Percentiles rank a stretch among this genome's conserved stretches.
These are phyloP conservation scores for Periconia sp. DNA, from an alignment of 2,329 filamentous ascomycete genomes.

Conservation along the genomic window DNA sequence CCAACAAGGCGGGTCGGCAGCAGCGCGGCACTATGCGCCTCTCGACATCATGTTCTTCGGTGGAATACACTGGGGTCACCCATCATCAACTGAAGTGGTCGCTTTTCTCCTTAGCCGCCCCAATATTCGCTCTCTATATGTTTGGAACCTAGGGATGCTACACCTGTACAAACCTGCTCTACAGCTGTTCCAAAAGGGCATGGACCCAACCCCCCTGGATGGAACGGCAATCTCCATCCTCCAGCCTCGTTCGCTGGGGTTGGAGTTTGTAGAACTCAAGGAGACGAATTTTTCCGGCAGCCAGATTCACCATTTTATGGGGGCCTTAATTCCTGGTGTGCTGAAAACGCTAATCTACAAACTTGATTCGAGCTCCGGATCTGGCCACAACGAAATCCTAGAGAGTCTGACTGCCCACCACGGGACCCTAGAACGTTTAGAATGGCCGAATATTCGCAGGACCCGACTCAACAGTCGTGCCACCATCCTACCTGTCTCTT, in stretches of 20 bases:
- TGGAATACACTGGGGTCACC: neutral
- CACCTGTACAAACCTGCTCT: too few relatives aligned
- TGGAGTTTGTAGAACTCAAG: neutral
- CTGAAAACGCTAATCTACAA: constrained; percentile 8
- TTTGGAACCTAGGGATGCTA: neutral
- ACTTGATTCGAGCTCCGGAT: neutral
- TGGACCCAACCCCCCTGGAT: too few relatives aligned
- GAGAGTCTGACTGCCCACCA: constrained; percentile 4
- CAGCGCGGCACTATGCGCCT: neutral
- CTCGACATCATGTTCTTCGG: neutral
- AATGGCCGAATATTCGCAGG: neutral
- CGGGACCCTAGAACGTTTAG: constrained; percentile 2
- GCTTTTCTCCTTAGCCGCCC: constrained; percentile 2
- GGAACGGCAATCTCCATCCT: neutral
- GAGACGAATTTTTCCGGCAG: neutral
- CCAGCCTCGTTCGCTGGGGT: neutral
- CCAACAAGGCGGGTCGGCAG: neutral
- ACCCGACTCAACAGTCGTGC: neutral
- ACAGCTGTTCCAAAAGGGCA: too few relatives aligned
- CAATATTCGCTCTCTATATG: constrained; percentile 2
- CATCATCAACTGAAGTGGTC: neutral
- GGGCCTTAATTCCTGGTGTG: constrained; percentile 6
- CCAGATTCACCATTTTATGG: neutral
- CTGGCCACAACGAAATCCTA: constrained; percentile 2
- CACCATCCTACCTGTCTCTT: neutral